phyloP scores from a whole-genome alignment of 129 eudicot species.

The Kitagawia praeruptora region DNA sequence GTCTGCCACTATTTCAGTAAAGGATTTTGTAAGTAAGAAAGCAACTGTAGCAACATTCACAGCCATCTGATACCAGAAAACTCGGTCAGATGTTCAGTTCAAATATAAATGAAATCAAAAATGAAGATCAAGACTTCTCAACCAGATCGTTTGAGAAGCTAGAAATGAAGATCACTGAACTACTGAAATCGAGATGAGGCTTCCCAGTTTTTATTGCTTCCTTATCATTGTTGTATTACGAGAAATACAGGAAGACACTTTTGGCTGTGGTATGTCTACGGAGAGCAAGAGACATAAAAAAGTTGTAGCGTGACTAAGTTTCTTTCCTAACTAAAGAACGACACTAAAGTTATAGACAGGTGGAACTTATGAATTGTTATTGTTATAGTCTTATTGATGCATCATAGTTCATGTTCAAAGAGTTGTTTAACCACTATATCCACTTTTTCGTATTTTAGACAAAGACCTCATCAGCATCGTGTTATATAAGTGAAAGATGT shows the following conservation, averaged over 20 bases:
- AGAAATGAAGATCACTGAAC: conserved; percentile 52
- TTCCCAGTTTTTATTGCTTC: conserved; percentile 51
- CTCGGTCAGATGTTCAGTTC: conserved; percentile 31
- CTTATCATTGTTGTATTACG: conserved; percentile 51
- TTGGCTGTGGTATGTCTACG: conserved; percentile 87
- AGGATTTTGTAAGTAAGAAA: too few species aligned
- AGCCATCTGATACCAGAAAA: conserved; percentile 12
- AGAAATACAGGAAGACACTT: conserved; percentile 39
- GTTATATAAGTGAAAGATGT: too few species aligned
- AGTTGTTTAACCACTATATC: too few species aligned
- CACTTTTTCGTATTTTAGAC: too few species aligned
- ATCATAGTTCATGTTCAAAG: too few species aligned
- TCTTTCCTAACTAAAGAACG: conserved; percentile 37
- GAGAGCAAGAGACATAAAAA: conserved; percentile 92
- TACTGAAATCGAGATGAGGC: conserved; percentile 49
- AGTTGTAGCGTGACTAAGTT: conserved; percentile 88
- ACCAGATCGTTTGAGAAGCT: conserved; percentile 44
- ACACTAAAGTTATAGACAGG: too few species aligned
- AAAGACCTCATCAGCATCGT: too few species aligned
- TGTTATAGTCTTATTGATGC: too few species aligned
- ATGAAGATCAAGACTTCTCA: conserved; percentile 33
- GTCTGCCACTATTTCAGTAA: too few species aligned
- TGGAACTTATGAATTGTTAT: too few species aligned
- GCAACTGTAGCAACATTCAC: conserved; percentile 5
- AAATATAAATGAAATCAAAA: conserved; percentile 10